A percentile compares a stretch with the other conserved stretches of the same genome.
These are phyloP conservation scores for Ophiostoma montium DNA, from an alignment of 2,329 filamentous ascomycete genomes.

Conservation along the genomic window DNA sequence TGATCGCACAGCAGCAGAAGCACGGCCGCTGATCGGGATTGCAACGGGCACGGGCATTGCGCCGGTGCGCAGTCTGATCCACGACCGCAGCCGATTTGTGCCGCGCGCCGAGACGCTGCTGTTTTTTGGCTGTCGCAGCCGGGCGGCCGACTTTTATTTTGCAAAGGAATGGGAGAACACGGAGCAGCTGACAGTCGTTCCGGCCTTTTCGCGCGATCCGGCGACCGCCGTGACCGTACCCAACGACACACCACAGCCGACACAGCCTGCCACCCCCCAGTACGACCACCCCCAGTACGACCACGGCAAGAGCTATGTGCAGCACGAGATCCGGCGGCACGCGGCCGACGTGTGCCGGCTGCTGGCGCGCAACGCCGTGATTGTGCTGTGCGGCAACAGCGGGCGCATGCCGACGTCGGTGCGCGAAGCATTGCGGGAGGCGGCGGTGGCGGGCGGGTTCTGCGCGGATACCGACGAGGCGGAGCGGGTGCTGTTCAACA, in stretches of 20 bases:
- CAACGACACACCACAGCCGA: neutral
- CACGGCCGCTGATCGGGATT: conserved; percentile 56
- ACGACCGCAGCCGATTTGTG: conserved; percentile 42
- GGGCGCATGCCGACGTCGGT: conserved; percentile 45
- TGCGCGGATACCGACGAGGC: conserved; percentile 22
- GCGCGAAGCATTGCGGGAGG: conserved; percentile 35
- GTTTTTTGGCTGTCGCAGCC: conserved; percentile 75
- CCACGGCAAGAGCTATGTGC: conserved; percentile 38
- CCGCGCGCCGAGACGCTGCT: conserved; percentile 34
- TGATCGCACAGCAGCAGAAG: conserved; percentile 25
- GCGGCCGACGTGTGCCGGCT: conserved; percentile 22
- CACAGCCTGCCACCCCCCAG: too few species aligned
- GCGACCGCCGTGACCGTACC: too few species aligned
- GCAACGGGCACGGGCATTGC: conserved; percentile 80
- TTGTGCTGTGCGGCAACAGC: conserved; percentile 42
- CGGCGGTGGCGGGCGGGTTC: conserved; percentile 26
- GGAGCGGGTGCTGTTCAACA: conserved; percentile 17
- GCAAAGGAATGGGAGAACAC: conserved; percentile 51
- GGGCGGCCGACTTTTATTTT: conserved; percentile 68
- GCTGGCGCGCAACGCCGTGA: conserved; percentile 28
- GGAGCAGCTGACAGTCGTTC: conserved; percentile 21
- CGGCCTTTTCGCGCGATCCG: conserved; percentile 35
- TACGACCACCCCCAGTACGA: conserved; percentile 13
- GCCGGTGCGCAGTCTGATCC: conserved; percentile 68
- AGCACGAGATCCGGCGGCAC: conserved; percentile 36